Evolutionary conservation across 2,329 filamentous ascomycete genomes (phyloP), one percentile per base, ranked within the genome.

Genomic region (Apiospora saccharicola): DNA sequence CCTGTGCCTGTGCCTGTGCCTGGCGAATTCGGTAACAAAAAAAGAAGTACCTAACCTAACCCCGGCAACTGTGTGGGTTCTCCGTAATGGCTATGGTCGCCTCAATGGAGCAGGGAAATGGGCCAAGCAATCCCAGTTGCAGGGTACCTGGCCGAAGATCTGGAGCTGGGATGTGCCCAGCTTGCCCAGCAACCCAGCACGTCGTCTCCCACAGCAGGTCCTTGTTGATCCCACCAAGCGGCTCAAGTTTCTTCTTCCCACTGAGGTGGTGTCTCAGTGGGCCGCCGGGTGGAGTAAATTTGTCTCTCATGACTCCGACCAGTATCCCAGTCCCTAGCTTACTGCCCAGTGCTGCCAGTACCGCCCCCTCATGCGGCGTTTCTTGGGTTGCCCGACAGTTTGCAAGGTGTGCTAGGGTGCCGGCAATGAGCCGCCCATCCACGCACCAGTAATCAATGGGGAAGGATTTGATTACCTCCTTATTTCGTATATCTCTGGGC

Each of bases 391-490:
- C 51, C 26, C 12, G 49, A 24, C 53, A 24, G n/a, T 22, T 8
- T 8, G 14, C n/a, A 49, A 30, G 19, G 30, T 57, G 51, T 64
- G 57, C 34, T n/a, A 41, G 57, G 57, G 57, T n/a, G 3, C 57
- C 57, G 57, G 57, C 34, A 64, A 41, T 22, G 57, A 41, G 57
- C 57, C 57, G 57, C 57, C 57, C 14, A 41, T 22, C 57, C 57
- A 64, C 57, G 30, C 57, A 61, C 16, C 30, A 61, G 53, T 37
- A 61, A 61, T 61, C 53, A 64, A 64, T 64, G 57, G 57, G 57
- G 57, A 64, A 64, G 34, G 57, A 34, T 69, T 69, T 69, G 67
- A 69, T 69, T 69, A 37, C 67, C 67, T 49, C 67, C 67, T 34
- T 46, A 46, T 47, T 30, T 68, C 24, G 44, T 69, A 69, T 69